Conservation (phyloP, 2,329 filamentous ascomycete genomes). For the Penicillium sp. region DNA sequence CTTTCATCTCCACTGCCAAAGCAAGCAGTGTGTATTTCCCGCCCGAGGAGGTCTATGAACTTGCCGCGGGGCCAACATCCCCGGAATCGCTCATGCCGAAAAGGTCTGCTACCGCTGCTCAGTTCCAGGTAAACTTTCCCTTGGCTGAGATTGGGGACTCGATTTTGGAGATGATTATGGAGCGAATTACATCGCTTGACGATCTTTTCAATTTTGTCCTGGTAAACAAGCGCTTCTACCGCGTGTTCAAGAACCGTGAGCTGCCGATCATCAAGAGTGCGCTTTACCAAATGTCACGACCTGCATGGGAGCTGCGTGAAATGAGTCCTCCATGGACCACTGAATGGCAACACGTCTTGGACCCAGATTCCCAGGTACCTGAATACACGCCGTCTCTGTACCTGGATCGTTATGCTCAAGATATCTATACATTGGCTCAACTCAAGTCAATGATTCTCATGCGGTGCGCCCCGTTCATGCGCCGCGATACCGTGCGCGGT, state of each 20-base stretch:
- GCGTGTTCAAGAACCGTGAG: conserved; percentile 59
- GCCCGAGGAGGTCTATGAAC: conserved; percentile 33
- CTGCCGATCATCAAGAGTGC: conserved; percentile 54
- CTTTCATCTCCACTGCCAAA: conserved; percentile 19
- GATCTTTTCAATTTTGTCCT: conserved; percentile 58
- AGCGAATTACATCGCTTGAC: conserved; percentile 49
- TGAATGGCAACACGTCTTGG: conserved; percentile 40
- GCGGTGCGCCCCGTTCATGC: conserved; percentile 57
- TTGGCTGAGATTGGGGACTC: conserved; percentile 49
- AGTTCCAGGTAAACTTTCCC: conserved; percentile 37
- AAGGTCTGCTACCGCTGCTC: conserved; percentile 10
- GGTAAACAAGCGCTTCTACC: conserved; percentile 58
- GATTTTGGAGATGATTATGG: conserved; percentile 51
- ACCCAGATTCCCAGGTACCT: conserved; percentile 48
- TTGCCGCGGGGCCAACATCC: conserved; percentile 29
- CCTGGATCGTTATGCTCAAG: conserved; percentile 51
- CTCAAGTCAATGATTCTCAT: conserved; percentile 59
- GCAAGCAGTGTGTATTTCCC: conserved; percentile 20
- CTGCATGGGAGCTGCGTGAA: conserved; percentile 62
- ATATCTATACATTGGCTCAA: conserved; percentile 54
- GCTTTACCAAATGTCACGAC: conserved; percentile 54
- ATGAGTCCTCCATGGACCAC: conserved; percentile 54
- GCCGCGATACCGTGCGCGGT: conserved; percentile 56
- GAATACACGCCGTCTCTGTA: conserved; percentile 57
- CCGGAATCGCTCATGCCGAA: conserved; percentile 3